Evolutionary conservation across 2,329 filamentous ascomycete species (phyloP), one percentile per base, ranked within the genome.

Genomic region (Arthrocladium fulminans): DNA sequence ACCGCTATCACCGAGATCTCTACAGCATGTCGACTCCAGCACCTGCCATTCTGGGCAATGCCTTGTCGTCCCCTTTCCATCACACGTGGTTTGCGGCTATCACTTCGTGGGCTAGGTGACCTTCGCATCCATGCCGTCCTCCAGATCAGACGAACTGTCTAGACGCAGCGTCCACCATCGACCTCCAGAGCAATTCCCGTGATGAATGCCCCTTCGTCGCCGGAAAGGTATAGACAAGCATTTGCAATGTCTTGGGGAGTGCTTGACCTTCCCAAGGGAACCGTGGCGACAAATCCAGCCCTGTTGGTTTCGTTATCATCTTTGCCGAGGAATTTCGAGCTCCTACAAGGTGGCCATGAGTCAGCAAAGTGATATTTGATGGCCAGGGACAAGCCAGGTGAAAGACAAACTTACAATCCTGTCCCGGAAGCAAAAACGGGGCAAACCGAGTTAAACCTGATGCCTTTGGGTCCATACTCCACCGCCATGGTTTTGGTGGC

Each of bases 371-470:
- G n/a, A 2, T 3, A 17, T 25, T 27, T 6, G n/a, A 37, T 19
- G 8, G 19, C 30, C 19, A 2, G 20, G 20, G n/a, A 10, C 24
- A 20, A n/a, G 22, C 15, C n/a, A 37, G 8, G 13, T n/a, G 12
- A 27, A 22, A 17, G 6, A 19, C 13, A 15, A 24, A 47, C 44
- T 22, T 70, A 79, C 20, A 87, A 71, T 2, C 78, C 80, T 0
- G 84, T 88, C 13, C 73, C 77, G 2, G 77, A 81, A 38, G 44
- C 44, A 1, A 86, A 70, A 0, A 86, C 73, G 0, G 83, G 84
- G 40, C 80, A 84, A 12, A 88, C 78, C 1, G 77, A 75, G 54
- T 87, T 87, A 58, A 88, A 81, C 0, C 84, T 76, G 54, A 89
- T 86, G 55, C 85, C 75, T 47, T 84, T 75, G 0, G 78, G 74